These are phyloP conservation scores for Rosa lucieae DNA, from an alignment of 306 rosid genomes.

Conservation along the genomic window DNA sequence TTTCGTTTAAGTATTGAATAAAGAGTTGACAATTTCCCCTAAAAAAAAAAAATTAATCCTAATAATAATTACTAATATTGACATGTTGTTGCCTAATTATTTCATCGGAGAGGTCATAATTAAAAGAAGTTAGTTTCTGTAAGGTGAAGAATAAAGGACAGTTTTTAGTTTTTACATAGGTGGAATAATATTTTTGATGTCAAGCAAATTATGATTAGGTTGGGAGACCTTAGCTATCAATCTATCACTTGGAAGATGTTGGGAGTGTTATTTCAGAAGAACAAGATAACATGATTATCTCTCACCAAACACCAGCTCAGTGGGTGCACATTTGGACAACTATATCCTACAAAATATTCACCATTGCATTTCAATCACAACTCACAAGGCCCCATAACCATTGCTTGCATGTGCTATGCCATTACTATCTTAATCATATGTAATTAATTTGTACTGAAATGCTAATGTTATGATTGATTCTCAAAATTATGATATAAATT, in stretches of 20 bases:
- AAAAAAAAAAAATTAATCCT: no score
- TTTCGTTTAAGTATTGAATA: no score
- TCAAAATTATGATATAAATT: background rate
- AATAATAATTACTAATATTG: background rate
- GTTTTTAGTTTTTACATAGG: background rate
- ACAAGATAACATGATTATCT: constrained; percentile 22
- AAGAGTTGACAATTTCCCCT: no score
- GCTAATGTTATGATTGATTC: background rate
- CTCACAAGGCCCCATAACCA: background rate
- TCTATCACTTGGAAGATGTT: constrained; percentile 19
- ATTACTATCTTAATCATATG: background rate
- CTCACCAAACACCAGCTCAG: constrained; percentile 17
- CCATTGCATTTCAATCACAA: constrained; percentile 3
- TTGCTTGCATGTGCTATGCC: background rate
- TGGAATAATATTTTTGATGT: constrained; percentile 2
- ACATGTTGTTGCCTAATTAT: background rate
- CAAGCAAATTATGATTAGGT: constrained; percentile 16
- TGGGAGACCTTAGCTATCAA: constrained; percentile 16
- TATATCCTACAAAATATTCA: constrained; percentile 1
- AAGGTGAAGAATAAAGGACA: background rate
- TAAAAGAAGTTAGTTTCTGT: background rate
- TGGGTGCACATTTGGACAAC: constrained; percentile 22
- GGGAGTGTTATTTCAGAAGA: background rate
- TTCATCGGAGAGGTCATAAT: background rate
- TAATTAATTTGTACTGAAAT: background rate